phyloP scores from a whole-genome alignment of 805 yeast genomes.

The Schwanniomyces sp. region DNA sequence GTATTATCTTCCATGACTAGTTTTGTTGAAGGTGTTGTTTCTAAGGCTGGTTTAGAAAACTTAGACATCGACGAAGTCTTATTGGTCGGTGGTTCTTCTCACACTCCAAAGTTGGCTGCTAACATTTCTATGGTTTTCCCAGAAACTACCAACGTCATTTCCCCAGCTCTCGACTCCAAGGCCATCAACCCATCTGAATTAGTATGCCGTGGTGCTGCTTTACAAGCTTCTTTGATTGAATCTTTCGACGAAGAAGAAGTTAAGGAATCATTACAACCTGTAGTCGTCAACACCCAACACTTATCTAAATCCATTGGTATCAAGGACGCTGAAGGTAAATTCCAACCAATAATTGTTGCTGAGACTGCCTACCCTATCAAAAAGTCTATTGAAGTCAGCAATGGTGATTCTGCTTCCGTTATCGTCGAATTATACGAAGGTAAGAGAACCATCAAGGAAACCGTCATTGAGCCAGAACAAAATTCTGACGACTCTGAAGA shows the following conservation, averaged over 20 bases:
- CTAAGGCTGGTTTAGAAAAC: conserved; percentile 80
- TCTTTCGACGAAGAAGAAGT: conserved; percentile 81
- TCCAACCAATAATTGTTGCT: conserved; percentile 69
- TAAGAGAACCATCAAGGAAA: conserved; percentile 78
- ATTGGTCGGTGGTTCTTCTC: conserved; percentile 90
- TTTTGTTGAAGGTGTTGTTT: conserved; percentile 72
- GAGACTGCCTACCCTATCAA: conserved; percentile 92
- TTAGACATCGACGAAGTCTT: conserved; percentile 89
- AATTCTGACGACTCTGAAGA: conserved; percentile 52
- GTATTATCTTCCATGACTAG: conserved; percentile 73
- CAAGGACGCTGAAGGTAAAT: conserved; percentile 68
- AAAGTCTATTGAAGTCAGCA: conserved; percentile 64
- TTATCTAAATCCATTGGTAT: conserved; percentile 81
- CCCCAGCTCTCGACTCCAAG: conserved; percentile 77
- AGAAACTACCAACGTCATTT: conserved; percentile 67
- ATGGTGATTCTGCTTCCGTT: conserved; percentile 58
- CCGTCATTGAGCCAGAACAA: conserved; percentile 68
- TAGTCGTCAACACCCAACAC: conserved; percentile 87
- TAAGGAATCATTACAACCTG: conserved; percentile 76
- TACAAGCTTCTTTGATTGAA: conserved; percentile 88
- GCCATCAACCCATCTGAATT: conserved; percentile 87
- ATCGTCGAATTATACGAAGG: conserved; percentile 80
- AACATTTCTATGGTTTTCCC: conserved; percentile 78
- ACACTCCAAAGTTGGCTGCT: conserved; percentile 86
- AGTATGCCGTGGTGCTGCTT: conserved; percentile 91